Evolutionary conservation across 179 eudicot genomes (phyloP).

Genomic region (Gypsophila paniculata): DNA sequence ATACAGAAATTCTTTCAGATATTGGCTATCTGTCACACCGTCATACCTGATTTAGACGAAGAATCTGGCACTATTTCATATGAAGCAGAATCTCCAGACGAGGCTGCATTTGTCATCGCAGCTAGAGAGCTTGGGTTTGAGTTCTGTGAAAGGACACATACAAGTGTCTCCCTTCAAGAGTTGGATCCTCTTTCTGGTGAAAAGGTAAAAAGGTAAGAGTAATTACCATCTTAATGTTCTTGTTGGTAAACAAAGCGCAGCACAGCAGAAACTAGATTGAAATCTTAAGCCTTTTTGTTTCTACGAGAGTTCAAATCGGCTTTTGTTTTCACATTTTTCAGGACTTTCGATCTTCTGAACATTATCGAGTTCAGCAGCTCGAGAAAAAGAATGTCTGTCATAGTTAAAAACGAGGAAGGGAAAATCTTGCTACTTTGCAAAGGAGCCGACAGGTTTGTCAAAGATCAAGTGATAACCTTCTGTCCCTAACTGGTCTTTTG

Average conservation of each 20-base stretch:
- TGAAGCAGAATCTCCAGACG: constrained; percentile 89
- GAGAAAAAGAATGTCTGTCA: constrained; percentile 66
- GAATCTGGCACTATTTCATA: constrained; percentile 43
- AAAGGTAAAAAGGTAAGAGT: constrained; percentile 47
- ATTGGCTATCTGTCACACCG: constrained; percentile 76
- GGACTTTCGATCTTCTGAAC: constrained; percentile 44
- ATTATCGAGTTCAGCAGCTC: constrained; percentile 60
- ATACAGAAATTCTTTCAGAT: constrained; percentile 61
- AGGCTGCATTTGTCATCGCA: constrained; percentile 75
- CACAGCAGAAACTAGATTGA: not conserved
- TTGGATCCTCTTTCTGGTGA: constrained; percentile 43
- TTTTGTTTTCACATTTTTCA: constrained; percentile 21
- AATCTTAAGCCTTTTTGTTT: not conserved
- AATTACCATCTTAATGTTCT: not conserved
- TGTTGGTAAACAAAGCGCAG: not conserved
- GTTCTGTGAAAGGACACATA: constrained; percentile 56
- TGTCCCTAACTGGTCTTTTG: not conserved
- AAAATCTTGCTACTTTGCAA: constrained; percentile 52
- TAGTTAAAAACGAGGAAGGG: constrained; percentile 46
- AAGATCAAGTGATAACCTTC: not conserved
- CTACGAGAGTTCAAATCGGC: not conserved
- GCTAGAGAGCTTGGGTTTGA: constrained; percentile 73
- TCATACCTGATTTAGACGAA: constrained; percentile 57
- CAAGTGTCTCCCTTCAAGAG: constrained; percentile 50
- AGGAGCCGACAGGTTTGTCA: constrained; percentile 72